Conservation (phyloP, 768 basidiomycete genomes). For the Lactifluus echinatus region DNA sequence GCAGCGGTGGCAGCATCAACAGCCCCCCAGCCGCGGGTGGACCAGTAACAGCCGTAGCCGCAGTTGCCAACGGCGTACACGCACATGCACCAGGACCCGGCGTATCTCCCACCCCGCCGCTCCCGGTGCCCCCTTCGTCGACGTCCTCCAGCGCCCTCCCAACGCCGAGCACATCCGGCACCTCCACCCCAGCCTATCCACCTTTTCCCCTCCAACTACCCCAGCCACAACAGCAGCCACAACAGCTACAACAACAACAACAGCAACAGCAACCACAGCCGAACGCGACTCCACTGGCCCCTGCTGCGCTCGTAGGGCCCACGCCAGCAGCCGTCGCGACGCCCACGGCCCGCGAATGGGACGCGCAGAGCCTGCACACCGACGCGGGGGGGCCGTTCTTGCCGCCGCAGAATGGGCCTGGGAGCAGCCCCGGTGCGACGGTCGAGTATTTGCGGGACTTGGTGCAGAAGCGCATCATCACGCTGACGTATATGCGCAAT, state of each 20-base stretch:
- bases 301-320: no score
- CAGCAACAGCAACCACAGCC: not conserved
- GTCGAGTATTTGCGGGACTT: constrained; percentile 73
- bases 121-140: constrained; percentile 2
- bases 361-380: constrained; percentile 56
- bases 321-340: not conserved
- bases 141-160: constrained; percentile 15
- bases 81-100: not conserved
- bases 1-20: not conserved
- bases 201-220: constrained; percentile 1
- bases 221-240: not conserved
- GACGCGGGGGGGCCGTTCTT: constrained; percentile 25
- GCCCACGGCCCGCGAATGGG: constrained; percentile 48
- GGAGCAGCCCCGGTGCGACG: constrained; percentile 44
- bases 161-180: constrained; percentile 20
- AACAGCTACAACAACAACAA: not conserved
- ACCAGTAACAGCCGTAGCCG: not conserved
- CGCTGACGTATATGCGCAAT: constrained; percentile 76
- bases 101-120: not conserved
- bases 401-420: not conserved
- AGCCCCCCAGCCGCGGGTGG: not conserved
- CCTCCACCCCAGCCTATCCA: constrained; percentile 23
- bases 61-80: not conserved
- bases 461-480: constrained; percentile 77
- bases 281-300: not conserved